Percentiles rank a stretch among this genome's conserved stretches.
Evolutionary conservation across 805 yeast genomes (phyloP).

Genomic region (Tetrapisispora nanseiensis): DNA sequence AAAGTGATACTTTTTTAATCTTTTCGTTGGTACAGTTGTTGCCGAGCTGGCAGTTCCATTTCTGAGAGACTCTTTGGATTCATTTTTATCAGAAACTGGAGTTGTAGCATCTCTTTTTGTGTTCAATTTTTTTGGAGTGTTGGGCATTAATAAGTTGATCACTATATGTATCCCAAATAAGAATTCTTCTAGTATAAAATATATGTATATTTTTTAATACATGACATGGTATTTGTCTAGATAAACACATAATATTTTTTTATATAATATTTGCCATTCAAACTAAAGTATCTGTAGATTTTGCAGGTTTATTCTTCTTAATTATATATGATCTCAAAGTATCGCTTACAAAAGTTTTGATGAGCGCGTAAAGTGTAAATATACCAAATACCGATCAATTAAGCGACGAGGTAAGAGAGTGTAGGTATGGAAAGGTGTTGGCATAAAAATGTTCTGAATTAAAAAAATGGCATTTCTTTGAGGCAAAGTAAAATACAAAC

Average conservation of each 20-base stretch:
- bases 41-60: no score
- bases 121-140: conserved; percentile 3
- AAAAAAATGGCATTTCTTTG: no score
- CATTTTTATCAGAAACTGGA: background rate
- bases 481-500: background rate
- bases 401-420: no score
- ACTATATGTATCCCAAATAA: background rate
- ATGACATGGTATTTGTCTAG: no score
- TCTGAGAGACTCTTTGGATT: background rate
- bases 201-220: no score
- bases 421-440: no score
- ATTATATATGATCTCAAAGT: no score
- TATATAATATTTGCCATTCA: no score
- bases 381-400: background rate
- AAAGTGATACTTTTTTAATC: conserved; percentile 19
- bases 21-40: background rate
- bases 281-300: no score
- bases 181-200: background rate
- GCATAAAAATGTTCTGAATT: no score
- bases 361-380: background rate
- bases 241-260: no score
- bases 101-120: conserved; percentile 2
- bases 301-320: no score
- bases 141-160: background rate
- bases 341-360: background rate